Evolutionary conservation across 202 grass and related monocot species (phyloP), one percentile per base, ranked within the genome.

Genomic region (Carex sylvatica): DNA sequence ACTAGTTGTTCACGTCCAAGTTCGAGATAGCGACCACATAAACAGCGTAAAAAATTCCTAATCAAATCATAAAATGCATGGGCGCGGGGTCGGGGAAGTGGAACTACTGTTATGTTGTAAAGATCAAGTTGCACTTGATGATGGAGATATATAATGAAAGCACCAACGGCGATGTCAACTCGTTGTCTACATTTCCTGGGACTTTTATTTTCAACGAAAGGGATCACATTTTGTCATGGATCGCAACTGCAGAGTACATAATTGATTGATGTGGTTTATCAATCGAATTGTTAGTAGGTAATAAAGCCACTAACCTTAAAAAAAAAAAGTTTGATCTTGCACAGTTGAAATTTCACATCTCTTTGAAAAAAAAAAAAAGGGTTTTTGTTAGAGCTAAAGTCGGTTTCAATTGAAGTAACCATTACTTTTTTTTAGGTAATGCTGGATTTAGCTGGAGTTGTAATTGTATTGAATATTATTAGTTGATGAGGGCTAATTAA

Each of bases 111-210:
- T 66, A 66, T 47, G 22, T 51, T 54, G 1, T 54, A 75, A 14
- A 59, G 6, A 52, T 60, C 15, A 54, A 19, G 24, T 56, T 42
- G 77, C 60, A 36, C 74, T 20, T 60, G 14, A 10, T 78, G 74
- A 78, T 60, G 74, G 52, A 35, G 74, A 78, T 40, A 36, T 56
- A 36, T 8, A 40, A 26, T 69, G 74, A 40, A 79, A 79, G 74
- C 74, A 79, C 58, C 76, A 78, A n/a, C 1, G 44, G 2, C n/a
- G 15, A 40, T 79, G 14, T 79, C 54, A 33, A n/a, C 23, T 60
- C 74, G 5, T 38, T 78, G 53, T 56, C 23, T 78, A 38, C 24
- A 30, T 73, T 47, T 62, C 51, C 40, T 24, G n/a, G 49, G 40
- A 47, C 71, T 46, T 75, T 53, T 24, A 47, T 75, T 76, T 30